phyloP scores from a whole-genome alignment of 495 filamentous ascomycete genomes.

The Xylaria curta region DNA sequence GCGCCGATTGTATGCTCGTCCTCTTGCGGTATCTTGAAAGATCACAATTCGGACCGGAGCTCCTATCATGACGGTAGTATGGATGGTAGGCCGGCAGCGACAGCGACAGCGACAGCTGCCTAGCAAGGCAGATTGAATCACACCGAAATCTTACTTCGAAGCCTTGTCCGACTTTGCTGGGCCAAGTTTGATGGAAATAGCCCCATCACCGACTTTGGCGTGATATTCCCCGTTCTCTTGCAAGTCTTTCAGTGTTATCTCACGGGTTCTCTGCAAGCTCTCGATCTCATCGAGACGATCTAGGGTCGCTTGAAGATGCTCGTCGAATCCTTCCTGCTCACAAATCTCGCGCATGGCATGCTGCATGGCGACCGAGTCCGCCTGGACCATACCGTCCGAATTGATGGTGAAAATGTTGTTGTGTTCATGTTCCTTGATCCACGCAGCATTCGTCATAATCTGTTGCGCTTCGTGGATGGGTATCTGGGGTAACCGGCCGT shows the following conservation, averaged over 20 bases:
- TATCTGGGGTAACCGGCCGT: slow-evolving; percentile 77
- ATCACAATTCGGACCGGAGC: background rate
- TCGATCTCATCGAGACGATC: slow-evolving; percentile 85
- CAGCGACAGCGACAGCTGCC: background rate
- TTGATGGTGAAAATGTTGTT: slow-evolving; percentile 95
- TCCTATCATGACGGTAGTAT: background rate
- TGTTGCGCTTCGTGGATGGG: slow-evolving; percentile 79
- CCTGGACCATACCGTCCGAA: slow-evolving; percentile 80
- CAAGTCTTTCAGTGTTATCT: slow-evolving; percentile 81
- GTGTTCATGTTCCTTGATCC: slow-evolving; percentile 87
- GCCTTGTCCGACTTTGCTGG: slow-evolving; percentile 7
- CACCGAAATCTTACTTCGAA: background rate
- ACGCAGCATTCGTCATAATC: slow-evolving; percentile 93
- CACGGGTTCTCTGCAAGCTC: slow-evolving; percentile 83
- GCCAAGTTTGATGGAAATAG: slow-evolving; percentile 25
- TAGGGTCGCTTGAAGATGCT: slow-evolving; percentile 78
- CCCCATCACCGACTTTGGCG: slow-evolving; percentile 45
- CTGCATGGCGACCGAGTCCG: slow-evolving; percentile 93
- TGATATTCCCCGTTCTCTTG: slow-evolving; percentile 77
- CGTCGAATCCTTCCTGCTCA: slow-evolving; percentile 68
- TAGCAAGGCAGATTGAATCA: background rate
- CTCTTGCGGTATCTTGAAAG: background rate
- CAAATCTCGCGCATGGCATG: slow-evolving; percentile 84
- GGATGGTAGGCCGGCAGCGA: background rate
- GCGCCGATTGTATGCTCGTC: background rate